phyloP scores from a whole-genome alignment of 2,329 filamentous ascomycete genomes.

The Graphilbum ipis-grandicollis region DNA sequence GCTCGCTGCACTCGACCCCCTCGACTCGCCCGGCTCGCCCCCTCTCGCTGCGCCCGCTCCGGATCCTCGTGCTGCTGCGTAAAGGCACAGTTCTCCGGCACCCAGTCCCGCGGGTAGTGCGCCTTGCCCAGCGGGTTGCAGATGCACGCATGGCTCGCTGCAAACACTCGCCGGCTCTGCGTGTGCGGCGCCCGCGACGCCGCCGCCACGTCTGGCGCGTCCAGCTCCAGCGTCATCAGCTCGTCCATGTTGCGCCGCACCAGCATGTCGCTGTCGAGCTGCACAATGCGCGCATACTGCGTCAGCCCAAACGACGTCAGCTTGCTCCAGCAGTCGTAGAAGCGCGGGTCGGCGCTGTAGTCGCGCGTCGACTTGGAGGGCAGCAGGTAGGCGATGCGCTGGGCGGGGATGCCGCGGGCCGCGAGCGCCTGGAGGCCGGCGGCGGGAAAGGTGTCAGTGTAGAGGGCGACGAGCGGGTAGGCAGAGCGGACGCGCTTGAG shows the following conservation, averaged over 20 bases:
- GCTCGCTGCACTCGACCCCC: too few species aligned
- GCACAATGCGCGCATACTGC: conserved; percentile 64
- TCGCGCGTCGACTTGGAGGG: conserved; percentile 44
- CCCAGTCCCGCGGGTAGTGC: conserved; percentile 63
- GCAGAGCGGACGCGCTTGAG: conserved; percentile 46
- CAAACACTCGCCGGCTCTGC: conserved; percentile 50
- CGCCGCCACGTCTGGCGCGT: conserved; percentile 9
- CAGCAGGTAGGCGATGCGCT: conserved; percentile 55
- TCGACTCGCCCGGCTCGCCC: too few species aligned
- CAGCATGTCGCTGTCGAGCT: conserved; percentile 81
- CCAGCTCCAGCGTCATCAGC: conserved; percentile 63
- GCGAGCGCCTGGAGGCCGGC: conserved; percentile 53
- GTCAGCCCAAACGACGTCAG: conserved; percentile 60
- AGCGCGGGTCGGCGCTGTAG: conserved; percentile 63
- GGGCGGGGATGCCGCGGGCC: conserved; percentile 49
- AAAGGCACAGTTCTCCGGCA: conserved; percentile 39
- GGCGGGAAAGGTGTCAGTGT: conserved; percentile 58
- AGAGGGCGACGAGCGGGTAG: conserved; percentile 69
- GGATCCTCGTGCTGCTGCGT: conserved; percentile 23
- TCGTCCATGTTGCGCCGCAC: conserved; percentile 78
- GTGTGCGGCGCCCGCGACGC: conserved; percentile 6
- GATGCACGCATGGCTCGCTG: conserved; percentile 68
- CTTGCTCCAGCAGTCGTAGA: conserved; percentile 85
- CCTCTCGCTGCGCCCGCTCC: conserved; percentile 28
- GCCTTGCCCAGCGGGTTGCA: conserved; percentile 66